Conservation (phyloP, 2,329 filamentous ascomycete species). For the Colletotrichum sp. region DNA sequence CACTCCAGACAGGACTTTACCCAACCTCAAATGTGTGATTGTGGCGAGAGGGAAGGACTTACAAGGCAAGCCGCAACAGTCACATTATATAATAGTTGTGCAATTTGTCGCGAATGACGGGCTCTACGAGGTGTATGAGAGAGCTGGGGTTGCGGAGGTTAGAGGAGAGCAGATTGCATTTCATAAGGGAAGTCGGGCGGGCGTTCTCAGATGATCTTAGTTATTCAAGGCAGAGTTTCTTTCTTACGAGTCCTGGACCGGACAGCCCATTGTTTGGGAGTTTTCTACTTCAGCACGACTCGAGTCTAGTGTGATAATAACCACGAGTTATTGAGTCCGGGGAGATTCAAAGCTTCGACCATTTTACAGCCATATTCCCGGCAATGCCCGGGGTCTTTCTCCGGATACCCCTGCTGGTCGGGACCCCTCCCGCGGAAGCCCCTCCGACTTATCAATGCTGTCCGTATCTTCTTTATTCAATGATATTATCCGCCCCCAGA, state of each 20-base stretch:
- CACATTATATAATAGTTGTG: neutral
- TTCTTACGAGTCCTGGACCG: no score
- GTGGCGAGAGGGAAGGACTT: neutral
- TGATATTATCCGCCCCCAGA: neutral
- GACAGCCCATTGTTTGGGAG: no score
- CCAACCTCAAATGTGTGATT: neutral
- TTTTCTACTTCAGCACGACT: no score
- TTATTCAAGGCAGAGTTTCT: no score
- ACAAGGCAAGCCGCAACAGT: neutral
- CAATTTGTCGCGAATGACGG: neutral
- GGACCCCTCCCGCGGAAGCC: conserved; percentile 1
- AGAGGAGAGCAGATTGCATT: neutral
- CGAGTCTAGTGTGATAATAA: no score
- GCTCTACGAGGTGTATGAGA: neutral
- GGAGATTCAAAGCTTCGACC: neutral
- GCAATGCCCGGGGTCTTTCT: neutral
- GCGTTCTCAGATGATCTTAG: neutral
- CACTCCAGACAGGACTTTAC: no score
- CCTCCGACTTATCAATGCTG: conserved; percentile 10
- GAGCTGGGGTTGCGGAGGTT: neutral
- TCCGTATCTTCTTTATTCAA: neutral
- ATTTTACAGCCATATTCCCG: neutral
- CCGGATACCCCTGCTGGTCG: neutral
- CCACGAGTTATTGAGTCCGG: no score
- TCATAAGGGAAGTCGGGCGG: neutral